Evolutionary conservation across 2,329 filamentous ascomycete species (phyloP), one percentile per base, ranked within the genome.

Genomic region (Mollisia scopiformis): DNA sequence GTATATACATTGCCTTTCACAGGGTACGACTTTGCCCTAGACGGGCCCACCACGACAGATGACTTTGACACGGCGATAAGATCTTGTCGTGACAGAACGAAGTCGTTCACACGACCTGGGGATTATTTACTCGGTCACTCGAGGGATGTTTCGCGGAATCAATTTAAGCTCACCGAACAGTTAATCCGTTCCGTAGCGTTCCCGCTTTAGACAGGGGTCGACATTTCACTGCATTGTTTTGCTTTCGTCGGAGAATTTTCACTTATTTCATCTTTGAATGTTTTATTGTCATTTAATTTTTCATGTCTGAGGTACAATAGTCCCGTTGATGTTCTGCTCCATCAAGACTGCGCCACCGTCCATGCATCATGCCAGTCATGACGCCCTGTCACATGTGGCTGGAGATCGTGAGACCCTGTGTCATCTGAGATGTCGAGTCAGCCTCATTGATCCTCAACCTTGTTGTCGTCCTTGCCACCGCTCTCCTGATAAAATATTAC

Each of bases 21-120:
- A 57, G 68, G 57, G 56, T 63, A 63, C 65, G 64, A 62, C 65
- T 58, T 63, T 65, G 64, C 69, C 68, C 68, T 65, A 33, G 41
- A 58, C 61, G 68, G 66, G 68, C 69, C 66, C 67, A 70, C 68
- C 65, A 65, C 63, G 55, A 55, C 54, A 47, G 43, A 19, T 59
- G 56, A 59, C 46, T 58, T 55, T 63, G 39, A 33, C 49, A 59
- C 25, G 16, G 37, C 57, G 55, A 61, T 59, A 41, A 51, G 61
- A 23, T 23, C 47, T 47, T 50, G 53, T 47, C 47, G 58, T 52
- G 49, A 58, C 58, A 28, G 39, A 55, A 54, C 3, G 25, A 50
- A 27, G 59, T 57, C 52, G 60, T 58, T 62, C 65, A 66, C 60
- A 64, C 33, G 65, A 66, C 62, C 41, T 56, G 35, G 41, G 59